Base-by-base conservation (phyloP, 2,329 filamentous ascomycete species). In the Claviceps sp. region DNA sequence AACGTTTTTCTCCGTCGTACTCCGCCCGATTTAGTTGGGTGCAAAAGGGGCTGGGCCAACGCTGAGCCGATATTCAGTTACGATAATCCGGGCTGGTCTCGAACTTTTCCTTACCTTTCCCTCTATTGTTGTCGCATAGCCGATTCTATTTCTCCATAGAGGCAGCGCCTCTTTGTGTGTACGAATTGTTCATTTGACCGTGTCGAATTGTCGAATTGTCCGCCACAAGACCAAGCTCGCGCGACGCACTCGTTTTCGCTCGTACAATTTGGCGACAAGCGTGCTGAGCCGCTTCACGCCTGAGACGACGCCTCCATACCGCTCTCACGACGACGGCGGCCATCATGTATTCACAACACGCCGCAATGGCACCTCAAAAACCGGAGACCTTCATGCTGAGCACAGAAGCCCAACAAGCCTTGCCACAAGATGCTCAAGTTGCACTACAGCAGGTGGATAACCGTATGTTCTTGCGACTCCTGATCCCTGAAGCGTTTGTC, bases 301-400 rank as follows among this genome's bases (percentile, higher is more conserved):
- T 20, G 47, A 47, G 40, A 52, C 47, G 41, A 48, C 7, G 26
- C 6, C 22, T 24, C 38, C 22, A 46, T 49, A 41, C 49, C 49
- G 40, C 49, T 47, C 41, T 37, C 49, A 58, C 51, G 52, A 54
- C 49, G 22, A 61, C 58, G 60, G 54, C 66, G 4, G 30, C 30
- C 30, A 70, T 54, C 64, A 90, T 91, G 87, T 91, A 89, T 72
- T 79, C 84, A 60, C 85, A 89, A 73, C 85, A 89, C 73, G 80
- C 86, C 65, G 78, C 84, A 61, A 95, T 96, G 88, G 86, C 87
- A 64, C 87, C 87, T 57, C 89, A 96, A 74, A 96, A 95, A 71
- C 93, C 93, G 60, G 93, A 98, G 77, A 97, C 93, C 42, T 98
- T 98, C 67, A 91, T 98, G 85, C 79, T 98, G 68, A 95, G 91